Percentiles rank a stretch among this genome's conserved stretches.
Evolutionary conservation across 345 rosid genomes (phyloP).

Genomic region (Viola odorata): DNA sequence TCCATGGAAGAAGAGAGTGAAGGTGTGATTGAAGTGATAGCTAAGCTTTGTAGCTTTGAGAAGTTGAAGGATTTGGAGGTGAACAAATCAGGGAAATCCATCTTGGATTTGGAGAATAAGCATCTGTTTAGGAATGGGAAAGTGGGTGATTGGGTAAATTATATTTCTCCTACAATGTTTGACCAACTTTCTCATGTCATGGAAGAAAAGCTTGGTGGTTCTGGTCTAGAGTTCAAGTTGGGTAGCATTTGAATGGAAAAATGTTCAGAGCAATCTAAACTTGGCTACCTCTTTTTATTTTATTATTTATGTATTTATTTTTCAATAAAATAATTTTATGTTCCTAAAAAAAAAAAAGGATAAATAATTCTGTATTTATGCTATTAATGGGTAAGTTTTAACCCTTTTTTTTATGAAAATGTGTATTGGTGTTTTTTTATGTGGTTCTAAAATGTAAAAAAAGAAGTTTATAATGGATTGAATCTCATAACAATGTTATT

Average conservation of each 20-base stretch:
- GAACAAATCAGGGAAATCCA: conserved; percentile 14
- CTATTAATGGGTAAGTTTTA: too few relatives aligned
- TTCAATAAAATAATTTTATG: too few relatives aligned
- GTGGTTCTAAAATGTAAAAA: too few relatives aligned
- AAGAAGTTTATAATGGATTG: too few relatives aligned
- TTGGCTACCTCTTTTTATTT: too few relatives aligned
- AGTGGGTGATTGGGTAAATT: conserved; percentile 13
- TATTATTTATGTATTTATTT: too few relatives aligned
- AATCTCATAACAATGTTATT: too few relatives aligned
- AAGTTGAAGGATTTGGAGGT: conserved; percentile 17
- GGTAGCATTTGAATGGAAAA: not conserved
- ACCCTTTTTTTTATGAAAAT: too few relatives aligned
- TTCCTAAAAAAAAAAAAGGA: too few relatives aligned
- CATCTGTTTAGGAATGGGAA: conserved; percentile 14
- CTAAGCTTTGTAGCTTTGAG: conserved; percentile 19
- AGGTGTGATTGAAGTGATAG: conserved; percentile 7
- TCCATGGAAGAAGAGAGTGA: conserved; percentile 10
- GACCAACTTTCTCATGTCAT: conserved; percentile 9
- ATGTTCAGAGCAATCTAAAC: too few relatives aligned
- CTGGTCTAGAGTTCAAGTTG: conserved; percentile 41
- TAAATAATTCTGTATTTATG: too few relatives aligned
- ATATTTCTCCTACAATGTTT: conserved; percentile 15
- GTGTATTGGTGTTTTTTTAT: too few relatives aligned
- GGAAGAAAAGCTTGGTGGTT: conserved; percentile 41
- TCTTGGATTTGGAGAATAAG: conserved; percentile 5